Conservation (phyloP, 2,329 filamentous ascomycete species). For the Trichophyton verrucosum region DNA sequence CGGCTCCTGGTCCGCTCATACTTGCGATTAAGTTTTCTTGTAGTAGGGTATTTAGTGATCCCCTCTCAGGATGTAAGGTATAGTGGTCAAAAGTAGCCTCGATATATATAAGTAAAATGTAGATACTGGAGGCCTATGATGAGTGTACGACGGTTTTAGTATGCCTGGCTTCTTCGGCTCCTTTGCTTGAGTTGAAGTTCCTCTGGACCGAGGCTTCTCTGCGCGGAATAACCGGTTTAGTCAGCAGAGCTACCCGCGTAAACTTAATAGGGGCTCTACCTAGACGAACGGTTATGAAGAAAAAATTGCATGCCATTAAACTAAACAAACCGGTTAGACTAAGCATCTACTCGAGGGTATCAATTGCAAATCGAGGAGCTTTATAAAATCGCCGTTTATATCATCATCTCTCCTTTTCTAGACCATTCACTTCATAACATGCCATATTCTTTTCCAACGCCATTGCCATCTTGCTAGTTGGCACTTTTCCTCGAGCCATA, state of each 20-base stretch:
- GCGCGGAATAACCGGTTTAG: neutral
- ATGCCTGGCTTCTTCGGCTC: neutral
- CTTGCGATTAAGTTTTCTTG: constrained; percentile 8
- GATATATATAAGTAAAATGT: neutral
- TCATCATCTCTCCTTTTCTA: constrained; percentile 19
- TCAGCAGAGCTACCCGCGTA: neutral
- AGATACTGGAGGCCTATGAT: neutral
- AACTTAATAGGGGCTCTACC: too few relatives aligned
- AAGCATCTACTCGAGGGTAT: constrained; percentile 40
- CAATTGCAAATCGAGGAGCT: constrained; percentile 39
- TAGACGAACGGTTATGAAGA: neutral
- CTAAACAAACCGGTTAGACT: constrained; percentile 25
- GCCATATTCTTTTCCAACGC: constrained; percentile 2
- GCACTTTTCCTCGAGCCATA: neutral
- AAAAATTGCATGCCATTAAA: constrained; percentile 2
- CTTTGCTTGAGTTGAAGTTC: neutral
- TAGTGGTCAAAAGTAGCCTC: neutral
- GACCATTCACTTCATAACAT: constrained; percentile 2
- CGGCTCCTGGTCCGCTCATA: constrained; percentile 46
- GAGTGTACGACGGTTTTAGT: neutral
- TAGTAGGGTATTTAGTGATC: neutral
- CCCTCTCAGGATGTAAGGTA: neutral
- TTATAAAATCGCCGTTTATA: constrained; percentile 17
- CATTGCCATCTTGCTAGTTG: neutral
- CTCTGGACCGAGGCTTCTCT: neutral